Evolutionary conservation across 2,329 filamentous ascomycete species (phyloP).

Genomic region (Epichloe amarillans): DNA sequence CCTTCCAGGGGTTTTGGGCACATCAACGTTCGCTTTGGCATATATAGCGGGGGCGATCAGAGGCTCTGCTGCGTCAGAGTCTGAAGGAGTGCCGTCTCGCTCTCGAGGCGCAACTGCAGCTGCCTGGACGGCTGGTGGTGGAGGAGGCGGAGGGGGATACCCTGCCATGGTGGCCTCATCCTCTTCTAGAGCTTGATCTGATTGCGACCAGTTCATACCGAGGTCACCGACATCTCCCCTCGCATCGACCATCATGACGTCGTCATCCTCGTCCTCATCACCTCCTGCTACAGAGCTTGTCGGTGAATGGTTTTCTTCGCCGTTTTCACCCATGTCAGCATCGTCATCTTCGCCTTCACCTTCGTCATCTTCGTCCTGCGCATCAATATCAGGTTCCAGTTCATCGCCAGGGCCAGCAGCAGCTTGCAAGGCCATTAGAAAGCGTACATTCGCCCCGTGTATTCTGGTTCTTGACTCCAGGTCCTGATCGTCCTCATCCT

Average conservation of each 20-base stretch:
- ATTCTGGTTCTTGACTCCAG: slow-evolving; percentile 22
- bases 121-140: slow-evolving; percentile 49
- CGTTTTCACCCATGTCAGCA: slow-evolving; percentile 30
- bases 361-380: slow-evolving; percentile 26
- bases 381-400: slow-evolving; percentile 17
- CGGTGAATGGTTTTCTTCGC: slow-evolving; percentile 21
- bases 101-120: slow-evolving; percentile 33
- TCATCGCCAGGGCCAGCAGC: slow-evolving; percentile 16
- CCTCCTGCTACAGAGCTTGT: slow-evolving; percentile 21
- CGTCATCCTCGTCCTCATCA: slow-evolving; percentile 38
- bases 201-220: slow-evolving; percentile 36
- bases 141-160: slow-evolving; percentile 52
- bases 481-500: slow-evolving; percentile 35
- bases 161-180: slow-evolving; percentile 68
- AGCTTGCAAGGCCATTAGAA: slow-evolving; percentile 24
- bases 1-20: slow-evolving; percentile 70
- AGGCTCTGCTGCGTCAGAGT: slow-evolving; percentile 55
- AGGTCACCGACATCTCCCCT: slow-evolving; percentile 31
- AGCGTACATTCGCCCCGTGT: slow-evolving; percentile 22
- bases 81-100: slow-evolving; percentile 53
- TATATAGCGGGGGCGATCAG: slow-evolving; percentile 49
- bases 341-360: slow-evolving; percentile 53
- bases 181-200: slow-evolving; percentile 57
- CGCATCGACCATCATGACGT: slow-evolving; percentile 45
- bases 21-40: slow-evolving; percentile 52